phyloP scores from a whole-genome alignment of 2,329 filamentous ascomycete species.

The Colletotrichum paranaense region DNA sequence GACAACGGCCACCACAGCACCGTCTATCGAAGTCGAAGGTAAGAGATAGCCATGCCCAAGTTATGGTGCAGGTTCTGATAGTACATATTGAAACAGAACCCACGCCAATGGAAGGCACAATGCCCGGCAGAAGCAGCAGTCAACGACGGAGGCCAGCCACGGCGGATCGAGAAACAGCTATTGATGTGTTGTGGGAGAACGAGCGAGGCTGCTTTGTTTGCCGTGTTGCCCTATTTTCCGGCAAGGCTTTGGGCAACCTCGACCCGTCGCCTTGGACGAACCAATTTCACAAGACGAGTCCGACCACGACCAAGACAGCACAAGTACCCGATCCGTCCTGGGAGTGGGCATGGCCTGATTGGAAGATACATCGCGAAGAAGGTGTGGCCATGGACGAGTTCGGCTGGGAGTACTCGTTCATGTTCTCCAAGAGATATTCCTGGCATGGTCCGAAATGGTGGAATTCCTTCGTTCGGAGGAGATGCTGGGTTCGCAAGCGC shows the following conservation, averaged over 20 bases:
- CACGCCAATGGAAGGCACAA: constrained; percentile 21
- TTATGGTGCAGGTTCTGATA: not conserved
- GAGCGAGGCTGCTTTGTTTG: constrained; percentile 92
- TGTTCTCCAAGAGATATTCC: constrained; percentile 77
- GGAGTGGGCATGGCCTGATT: constrained; percentile 84
- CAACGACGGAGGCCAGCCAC: constrained; percentile 10
- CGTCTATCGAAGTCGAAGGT: constrained; percentile 37
- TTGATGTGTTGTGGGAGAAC: constrained; percentile 96
- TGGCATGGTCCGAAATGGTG: constrained; percentile 97
- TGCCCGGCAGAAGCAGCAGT: not conserved
- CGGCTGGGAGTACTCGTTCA: constrained; percentile 96
- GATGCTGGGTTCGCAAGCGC: constrained; percentile 88
- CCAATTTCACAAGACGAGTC: constrained; percentile 67
- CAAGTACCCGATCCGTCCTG: constrained; percentile 95
- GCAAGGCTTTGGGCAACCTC: constrained; percentile 83
- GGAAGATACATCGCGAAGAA: constrained; percentile 77
- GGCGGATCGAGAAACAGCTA: constrained; percentile 62
- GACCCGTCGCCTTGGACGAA: constrained; percentile 93
- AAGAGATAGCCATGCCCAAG: not conserved
- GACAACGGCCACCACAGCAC: constrained; percentile 13
- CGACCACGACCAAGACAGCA: constrained; percentile 81
- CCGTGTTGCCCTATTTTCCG: constrained; percentile 89
- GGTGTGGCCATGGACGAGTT: constrained; percentile 79
- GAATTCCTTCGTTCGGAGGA: constrained; percentile 91
- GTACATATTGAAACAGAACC: not conserved